Percentiles rank a stretch among this genome's conserved stretches.
phyloP scores from a whole-genome alignment of 306 rosid genomes.

The Dryas drummondii region DNA sequence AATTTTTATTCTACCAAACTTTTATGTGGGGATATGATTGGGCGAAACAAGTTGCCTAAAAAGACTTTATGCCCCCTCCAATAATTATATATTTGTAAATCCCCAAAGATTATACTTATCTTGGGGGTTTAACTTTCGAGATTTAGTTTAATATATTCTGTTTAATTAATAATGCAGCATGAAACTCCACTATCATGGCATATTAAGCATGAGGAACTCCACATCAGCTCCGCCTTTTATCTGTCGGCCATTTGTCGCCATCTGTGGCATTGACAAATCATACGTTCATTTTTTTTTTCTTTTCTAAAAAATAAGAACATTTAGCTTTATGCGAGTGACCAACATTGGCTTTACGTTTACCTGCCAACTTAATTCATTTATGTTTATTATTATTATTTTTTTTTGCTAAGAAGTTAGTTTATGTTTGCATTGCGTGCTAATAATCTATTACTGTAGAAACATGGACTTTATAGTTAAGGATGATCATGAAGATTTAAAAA shows the following conservation, averaged over 20 bases:
- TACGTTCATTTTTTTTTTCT: background rate
- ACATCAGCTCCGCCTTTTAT: conserved; percentile 38
- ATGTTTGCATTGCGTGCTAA: conserved; percentile 10
- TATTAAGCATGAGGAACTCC: conserved; percentile 40
- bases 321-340: conserved; percentile 6
- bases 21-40: conserved; percentile 45
- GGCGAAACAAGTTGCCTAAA: conserved; percentile 33
- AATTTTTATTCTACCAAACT: conserved; percentile 9
- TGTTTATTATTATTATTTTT: too few species aligned
- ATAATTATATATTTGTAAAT: conserved; percentile 30
- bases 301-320: background rate
- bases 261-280: conserved; percentile 17
- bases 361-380: background rate
- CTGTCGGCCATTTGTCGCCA: conserved; percentile 67
- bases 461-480: conserved; percentile 11
- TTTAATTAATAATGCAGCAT: conserved; percentile 32
- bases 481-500: background rate
- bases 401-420: background rate
- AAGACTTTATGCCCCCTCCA: conserved; percentile 46
- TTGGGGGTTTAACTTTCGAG: conserved; percentile 30
- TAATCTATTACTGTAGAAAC: conserved; percentile 4
- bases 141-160: conserved; percentile 15
- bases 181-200: conserved; percentile 43
- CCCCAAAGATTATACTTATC: conserved; percentile 32
- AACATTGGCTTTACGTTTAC: background rate